Evolutionary conservation across 768 basidiomycete genomes (phyloP), one percentile per base, ranked within the genome.

Genomic region (Mycena maculata): DNA sequence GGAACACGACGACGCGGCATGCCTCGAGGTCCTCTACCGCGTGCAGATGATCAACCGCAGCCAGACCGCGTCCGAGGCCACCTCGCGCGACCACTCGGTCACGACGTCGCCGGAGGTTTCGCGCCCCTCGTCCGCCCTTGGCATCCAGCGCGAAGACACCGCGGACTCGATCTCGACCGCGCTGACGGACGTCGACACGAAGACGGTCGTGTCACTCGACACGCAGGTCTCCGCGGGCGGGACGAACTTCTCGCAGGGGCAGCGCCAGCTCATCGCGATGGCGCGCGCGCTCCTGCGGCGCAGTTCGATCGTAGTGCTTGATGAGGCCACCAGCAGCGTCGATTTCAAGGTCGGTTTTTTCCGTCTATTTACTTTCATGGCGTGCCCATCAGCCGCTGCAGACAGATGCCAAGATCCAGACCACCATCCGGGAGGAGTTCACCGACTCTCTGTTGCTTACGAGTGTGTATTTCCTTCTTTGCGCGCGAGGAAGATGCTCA

Each of bases 211-310:
- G 30, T 84, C 87, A 1, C 84, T 97, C 9, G 88, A 93, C 28
- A 93, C 91, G 0, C 88, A 92, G 67, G 91, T 97, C 16, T 92
- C 93, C 1, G 85, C 93, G 1, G 95, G 95, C 0, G 95, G 95
- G 0, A 84, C 88, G 38, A 97, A 98, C 81, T 96, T 98, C 77
- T 95, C 93, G 1, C 92, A 95, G 65, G 96, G 96, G 18, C 95
- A 98, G 74, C 77, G 94, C 12, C 96, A 98, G 73, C 80, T 95
- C n/a, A 92, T 95, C 58, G 91, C 93, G 1, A 91, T 95, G 91
- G 93, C 94, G 1, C 86, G 94, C 11, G 93, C 94, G 0, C 81
- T 95, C 23, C 81, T 94, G 42, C 82, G 92, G 20, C 85, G 87
- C 13, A 92, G 89, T 73, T 80, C 89, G n/a, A 87, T 95, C 70